Base-by-base conservation (phyloP, 208 protist species). In the Acanthamoeba castellanii region DNA sequence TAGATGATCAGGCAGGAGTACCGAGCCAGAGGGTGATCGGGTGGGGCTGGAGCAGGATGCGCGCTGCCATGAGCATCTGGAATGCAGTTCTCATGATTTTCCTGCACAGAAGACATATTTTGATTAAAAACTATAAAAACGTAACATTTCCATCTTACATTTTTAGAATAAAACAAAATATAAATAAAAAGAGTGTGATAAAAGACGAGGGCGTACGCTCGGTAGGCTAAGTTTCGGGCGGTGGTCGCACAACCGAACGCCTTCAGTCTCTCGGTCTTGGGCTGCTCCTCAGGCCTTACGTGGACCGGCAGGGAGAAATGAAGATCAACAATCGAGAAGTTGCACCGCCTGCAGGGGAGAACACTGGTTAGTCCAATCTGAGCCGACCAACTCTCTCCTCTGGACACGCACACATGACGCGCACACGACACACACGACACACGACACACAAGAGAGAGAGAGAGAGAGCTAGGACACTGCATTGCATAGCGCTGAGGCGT, bases 21-120 rank as follows among this genome's bases (percentile, higher is more conserved):
- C 74, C 37, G 20, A 82, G 74, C 74, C 74, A 82, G 6, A 47
- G 74, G 74, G 74, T 82, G 74, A 5, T 47, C 32, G 74, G 74
- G 27, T 82, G 9, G 74, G 74, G 74, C 74, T 47, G 74, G 2
- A 82, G 74, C 18, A 82, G 42, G 7, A 82, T 13, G 34, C 74
- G 74, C 37, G 74, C 74, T 11, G 74, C 74, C 9, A 50, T 27
- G 32, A 82, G 74, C 74, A 82, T 82, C 32, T 37, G 32, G 25
- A 42, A 52, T 9, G 74, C 30, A 0, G 42, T 52, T 1, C 64
- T 13, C 64, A 34, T 72, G 64, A 72, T 25, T 14, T 72, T 30
- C 64, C 64, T 72, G 64, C 64, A 30, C 20, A 27, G 1, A 72
- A 13, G 16, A 59, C 55, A 59, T 37, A 37, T 37, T 37, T 37